A percentile compares a stretch with the other conserved stretches of the same genome.
These are phyloP conservation scores for Microcyclosporella mali DNA, from an alignment of 2,329 filamentous ascomycete genomes.

Conservation along the genomic window DNA sequence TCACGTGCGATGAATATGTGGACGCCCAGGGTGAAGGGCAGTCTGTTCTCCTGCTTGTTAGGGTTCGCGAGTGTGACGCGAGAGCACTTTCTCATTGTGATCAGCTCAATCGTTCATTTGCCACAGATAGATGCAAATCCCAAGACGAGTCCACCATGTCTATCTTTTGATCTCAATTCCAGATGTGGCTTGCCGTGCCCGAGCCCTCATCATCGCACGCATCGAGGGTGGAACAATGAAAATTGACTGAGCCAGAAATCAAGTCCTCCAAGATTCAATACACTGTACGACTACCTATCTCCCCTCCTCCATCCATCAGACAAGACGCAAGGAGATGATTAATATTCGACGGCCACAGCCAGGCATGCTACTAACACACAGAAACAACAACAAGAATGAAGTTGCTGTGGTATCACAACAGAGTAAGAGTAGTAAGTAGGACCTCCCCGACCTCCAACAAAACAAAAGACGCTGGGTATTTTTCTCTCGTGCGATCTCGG, in stretches of 20 bases:
- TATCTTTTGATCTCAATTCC: no score
- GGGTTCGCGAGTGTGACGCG: neutral
- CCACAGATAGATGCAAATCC: no score
- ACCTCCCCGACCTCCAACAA: neutral
- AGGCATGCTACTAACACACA: no score
- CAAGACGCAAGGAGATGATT: constrained; percentile 1
- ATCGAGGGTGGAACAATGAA: neutral
- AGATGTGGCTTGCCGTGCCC: no score
- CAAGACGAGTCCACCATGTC: no score
- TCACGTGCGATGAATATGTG: neutral
- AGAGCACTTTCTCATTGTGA: no score
- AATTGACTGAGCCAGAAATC: neutral
- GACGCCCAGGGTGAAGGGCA: constrained; percentile 1
- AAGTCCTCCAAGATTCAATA: neutral
- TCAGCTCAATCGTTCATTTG: no score
- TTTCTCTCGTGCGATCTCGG: neutral
- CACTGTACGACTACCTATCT: neutral
- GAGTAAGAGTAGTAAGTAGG: neutral
- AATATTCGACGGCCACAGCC: neutral
- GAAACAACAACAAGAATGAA: constrained; percentile 4
- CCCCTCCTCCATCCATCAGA: neutral
- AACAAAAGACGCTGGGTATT: constrained; percentile 3
- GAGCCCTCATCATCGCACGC: neutral
- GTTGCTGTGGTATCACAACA: constrained; percentile 7
- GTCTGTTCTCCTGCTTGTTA: neutral